Evolutionary conservation across 169 alveolate species (phyloP).

Genomic region (Theileria luwenshuni): DNA sequence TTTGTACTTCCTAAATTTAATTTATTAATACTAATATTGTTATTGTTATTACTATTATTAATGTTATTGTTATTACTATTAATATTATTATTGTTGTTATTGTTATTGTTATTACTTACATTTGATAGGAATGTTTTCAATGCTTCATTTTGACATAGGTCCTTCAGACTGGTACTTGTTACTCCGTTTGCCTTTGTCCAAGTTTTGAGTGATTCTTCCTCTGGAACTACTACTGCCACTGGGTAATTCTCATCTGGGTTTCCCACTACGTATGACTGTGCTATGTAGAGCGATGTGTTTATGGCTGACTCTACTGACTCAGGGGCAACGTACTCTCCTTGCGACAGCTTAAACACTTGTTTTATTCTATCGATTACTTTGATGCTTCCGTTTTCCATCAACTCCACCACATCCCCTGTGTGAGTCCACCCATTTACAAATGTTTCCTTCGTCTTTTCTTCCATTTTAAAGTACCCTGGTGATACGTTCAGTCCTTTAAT

Average conservation of each 20-base stretch:
- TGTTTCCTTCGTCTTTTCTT: conserved; percentile 85
- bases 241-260: conserved; percentile 64
- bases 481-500: conserved; percentile 85
- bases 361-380: conserved; percentile 92
- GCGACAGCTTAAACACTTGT: conserved; percentile 92
- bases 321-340: conserved; percentile 96
- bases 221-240: conserved; percentile 67
- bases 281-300: conserved; percentile 60
- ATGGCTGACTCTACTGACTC: conserved; percentile 87
- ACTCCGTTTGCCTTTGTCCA: conserved; percentile 52
- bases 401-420: conserved; percentile 91
- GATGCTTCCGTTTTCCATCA: conserved; percentile 83
- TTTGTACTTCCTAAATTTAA: conserved; percentile 61
- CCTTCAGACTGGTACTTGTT: conserved; percentile 19
- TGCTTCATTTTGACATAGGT: conserved; percentile 17
- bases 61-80: neutral
- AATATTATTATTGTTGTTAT: neutral
- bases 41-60: conserved; percentile 17
- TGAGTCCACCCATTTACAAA: conserved; percentile 89
- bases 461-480: conserved; percentile 89
- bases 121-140: conserved; percentile 27
- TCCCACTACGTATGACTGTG: conserved; percentile 77
- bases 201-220: conserved; percentile 48
- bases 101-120: neutral
- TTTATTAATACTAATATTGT: conserved; percentile 43